Conservation (phyloP, 768 basidiomycete species). For the Agaricus bisporus region DNA sequence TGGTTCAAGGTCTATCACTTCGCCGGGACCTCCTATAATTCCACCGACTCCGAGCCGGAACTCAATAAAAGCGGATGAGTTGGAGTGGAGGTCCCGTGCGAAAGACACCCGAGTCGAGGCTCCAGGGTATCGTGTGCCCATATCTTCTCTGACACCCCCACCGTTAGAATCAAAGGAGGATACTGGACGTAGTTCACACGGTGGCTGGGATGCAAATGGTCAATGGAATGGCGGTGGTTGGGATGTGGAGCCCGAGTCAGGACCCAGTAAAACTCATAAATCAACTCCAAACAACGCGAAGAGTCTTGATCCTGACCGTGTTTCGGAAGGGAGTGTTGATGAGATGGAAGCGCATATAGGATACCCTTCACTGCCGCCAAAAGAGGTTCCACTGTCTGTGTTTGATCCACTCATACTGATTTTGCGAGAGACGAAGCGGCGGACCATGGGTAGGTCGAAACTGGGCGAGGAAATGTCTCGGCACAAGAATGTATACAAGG, state of each 20-base stretch:
- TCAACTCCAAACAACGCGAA: neutral
- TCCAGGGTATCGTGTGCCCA: neutral
- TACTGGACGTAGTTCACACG: neutral
- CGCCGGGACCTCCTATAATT: neutral
- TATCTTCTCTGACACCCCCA: neutral
- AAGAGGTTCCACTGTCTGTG: neutral
- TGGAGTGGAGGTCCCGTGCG: neutral
- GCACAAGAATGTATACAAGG: neutral
- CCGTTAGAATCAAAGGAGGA: neutral
- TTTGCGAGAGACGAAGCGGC: neutral
- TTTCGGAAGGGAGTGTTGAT: too few species aligned
- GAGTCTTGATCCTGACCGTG: neutral
- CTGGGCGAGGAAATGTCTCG: conserved; percentile 2
- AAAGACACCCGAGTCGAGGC: too few species aligned
- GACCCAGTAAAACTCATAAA: neutral
- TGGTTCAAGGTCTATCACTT: neutral
- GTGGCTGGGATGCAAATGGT: neutral
- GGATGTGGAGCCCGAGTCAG: neutral
- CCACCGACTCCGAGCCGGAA: neutral
- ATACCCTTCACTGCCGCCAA: too few species aligned
- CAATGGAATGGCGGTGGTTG: neutral
- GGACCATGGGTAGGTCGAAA: neutral
- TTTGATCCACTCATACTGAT: conserved; percentile 1
- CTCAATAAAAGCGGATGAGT: neutral
- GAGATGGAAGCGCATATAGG: too few species aligned